A percentile compares a stretch with the other conserved stretches of the same genome.
These are phyloP conservation scores for Penicillium maclennaniae DNA, from an alignment of 495 filamentous ascomycete species.

Conservation along the genomic window DNA sequence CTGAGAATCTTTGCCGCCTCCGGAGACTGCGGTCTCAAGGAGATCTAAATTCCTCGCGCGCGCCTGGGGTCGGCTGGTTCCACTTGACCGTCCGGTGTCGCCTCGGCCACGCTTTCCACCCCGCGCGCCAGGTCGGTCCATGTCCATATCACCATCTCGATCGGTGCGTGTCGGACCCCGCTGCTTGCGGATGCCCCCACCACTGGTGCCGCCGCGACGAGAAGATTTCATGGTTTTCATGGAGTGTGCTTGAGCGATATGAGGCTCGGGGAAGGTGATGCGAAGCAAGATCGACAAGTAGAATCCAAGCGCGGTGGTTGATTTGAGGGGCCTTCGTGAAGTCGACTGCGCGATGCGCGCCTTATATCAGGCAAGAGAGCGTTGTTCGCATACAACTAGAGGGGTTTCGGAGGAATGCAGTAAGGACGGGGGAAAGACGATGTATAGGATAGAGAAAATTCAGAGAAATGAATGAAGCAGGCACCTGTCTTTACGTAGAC, in stretches of 20 bases:
- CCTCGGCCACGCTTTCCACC: slow-evolving; percentile 15
- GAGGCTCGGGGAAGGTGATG: slow-evolving; percentile 3
- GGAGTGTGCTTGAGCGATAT: slow-evolving; percentile 3
- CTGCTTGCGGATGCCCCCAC: slow-evolving; percentile 77
- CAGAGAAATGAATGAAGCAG: not conserved
- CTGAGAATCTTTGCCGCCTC: slow-evolving; percentile 34
- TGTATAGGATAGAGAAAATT: not conserved
- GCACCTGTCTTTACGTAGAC: slow-evolving; percentile 3
- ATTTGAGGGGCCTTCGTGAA: slow-evolving; percentile 4
- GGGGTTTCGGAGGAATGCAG: not conserved
- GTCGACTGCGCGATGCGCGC: slow-evolving; percentile 28
- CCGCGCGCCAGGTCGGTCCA: slow-evolving; percentile 54
- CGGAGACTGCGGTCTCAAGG: slow-evolving; percentile 43
- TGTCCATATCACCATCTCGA: slow-evolving; percentile 78
- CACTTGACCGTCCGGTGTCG: slow-evolving; percentile 4
- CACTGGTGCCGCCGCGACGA: slow-evolving; percentile 32
- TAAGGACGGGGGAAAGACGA: slow-evolving; percentile 1
- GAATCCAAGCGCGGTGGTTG: not conserved
- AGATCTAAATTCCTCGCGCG: slow-evolving; percentile 29
- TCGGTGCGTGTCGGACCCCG: slow-evolving; percentile 57
- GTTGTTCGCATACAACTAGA: slow-evolving; percentile 22
- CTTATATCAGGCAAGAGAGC: slow-evolving; percentile 17
- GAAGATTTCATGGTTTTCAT: slow-evolving; percentile 39
- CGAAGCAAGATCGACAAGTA: slow-evolving; percentile 2
- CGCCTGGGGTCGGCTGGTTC: slow-evolving; percentile 21